These are phyloP conservation scores for Calocera cornea DNA, from an alignment of 768 basidiomycete species.

Conservation along the genomic window DNA sequence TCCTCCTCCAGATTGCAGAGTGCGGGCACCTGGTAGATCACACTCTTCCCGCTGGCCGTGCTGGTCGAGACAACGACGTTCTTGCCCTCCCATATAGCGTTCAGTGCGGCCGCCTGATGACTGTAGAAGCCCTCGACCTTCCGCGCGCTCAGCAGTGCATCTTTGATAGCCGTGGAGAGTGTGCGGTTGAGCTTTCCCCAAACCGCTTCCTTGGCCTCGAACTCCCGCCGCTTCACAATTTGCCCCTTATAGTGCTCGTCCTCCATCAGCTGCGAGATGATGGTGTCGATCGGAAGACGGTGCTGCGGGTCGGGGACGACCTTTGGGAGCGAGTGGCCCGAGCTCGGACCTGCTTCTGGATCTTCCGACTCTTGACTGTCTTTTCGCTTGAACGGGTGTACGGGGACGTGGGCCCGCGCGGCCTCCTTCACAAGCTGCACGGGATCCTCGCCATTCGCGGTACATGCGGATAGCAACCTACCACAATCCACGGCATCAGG, in stretches of 20 bases:
- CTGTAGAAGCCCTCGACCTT: conserved; percentile 51
- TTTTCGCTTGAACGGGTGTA: conserved; percentile 33
- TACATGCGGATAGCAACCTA: conserved; percentile 47
- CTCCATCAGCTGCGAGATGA: conserved; percentile 44
- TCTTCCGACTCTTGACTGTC: conserved; percentile 8
- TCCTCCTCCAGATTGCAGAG: conserved; percentile 53
- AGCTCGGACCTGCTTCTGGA: conserved; percentile 11
- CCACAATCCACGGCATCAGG: not conserved
- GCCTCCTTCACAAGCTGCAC: conserved; percentile 50
- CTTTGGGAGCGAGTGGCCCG: conserved; percentile 8
- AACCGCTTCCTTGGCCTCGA: conserved; percentile 39
- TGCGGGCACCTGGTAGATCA: conserved; percentile 76
- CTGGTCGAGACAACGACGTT: conserved; percentile 81
- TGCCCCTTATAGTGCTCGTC: conserved; percentile 59
- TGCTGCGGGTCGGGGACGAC: conserved; percentile 32
- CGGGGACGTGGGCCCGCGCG: conserved; percentile 55
- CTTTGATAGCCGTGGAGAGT: conserved; percentile 41
- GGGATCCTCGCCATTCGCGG: conserved; percentile 40
- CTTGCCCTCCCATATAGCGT: conserved; percentile 40
- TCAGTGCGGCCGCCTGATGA: conserved; percentile 61
- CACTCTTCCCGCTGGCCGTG: conserved; percentile 80
- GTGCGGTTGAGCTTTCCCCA: conserved; percentile 38
- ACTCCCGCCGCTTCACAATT: conserved; percentile 43
- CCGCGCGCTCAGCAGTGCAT: conserved; percentile 44
- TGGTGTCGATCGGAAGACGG: conserved; percentile 42